phyloP scores from a whole-genome alignment of 345 rosid genomes.

The Raphanus sativus region DNA sequence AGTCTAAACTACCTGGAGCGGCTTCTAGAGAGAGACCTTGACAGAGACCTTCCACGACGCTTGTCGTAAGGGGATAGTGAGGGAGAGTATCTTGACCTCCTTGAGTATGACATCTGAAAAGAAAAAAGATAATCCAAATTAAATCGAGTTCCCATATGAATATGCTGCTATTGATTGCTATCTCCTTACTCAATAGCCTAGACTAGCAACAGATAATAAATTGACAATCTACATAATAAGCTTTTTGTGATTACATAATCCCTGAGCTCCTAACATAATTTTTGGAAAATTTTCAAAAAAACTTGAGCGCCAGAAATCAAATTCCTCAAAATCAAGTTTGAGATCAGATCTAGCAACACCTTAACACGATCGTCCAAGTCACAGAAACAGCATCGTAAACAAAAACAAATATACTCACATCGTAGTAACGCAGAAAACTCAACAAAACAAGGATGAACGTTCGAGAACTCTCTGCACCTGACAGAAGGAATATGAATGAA shows the following conservation, averaged over 20 bases:
- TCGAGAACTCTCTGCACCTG: background rate
- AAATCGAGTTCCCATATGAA: too few relatives aligned
- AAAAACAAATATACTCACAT: slow-evolving; percentile 12
- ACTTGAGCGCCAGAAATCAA: background rate
- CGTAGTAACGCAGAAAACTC: background rate
- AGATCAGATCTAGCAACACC: slow-evolving; percentile 14
- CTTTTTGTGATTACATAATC: background rate
- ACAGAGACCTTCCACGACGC: slow-evolving; percentile 49
- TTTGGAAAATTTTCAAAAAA: background rate
- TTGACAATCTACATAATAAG: too few relatives aligned
- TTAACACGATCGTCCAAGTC: background rate
- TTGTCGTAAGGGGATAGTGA: slow-evolving; percentile 57
- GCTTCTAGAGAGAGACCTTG: slow-evolving; percentile 57
- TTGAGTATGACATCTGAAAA: slow-evolving; percentile 75
- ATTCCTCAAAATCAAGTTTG: background rate
- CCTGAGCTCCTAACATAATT: background rate
- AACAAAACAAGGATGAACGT: background rate
- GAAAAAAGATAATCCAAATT: too few relatives aligned
- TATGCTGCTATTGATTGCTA: too few relatives aligned
- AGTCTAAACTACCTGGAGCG: slow-evolving; percentile 52
- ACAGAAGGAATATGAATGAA: background rate
- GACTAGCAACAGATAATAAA: too few relatives aligned
- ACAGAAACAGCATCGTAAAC: background rate
- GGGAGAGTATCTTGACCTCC: slow-evolving; percentile 62
- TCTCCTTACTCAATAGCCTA: too few relatives aligned